Evolutionary conservation across 2,329 filamentous ascomycete genomes (phyloP).

Genomic region (Alternaria hordeiaustralica): DNA sequence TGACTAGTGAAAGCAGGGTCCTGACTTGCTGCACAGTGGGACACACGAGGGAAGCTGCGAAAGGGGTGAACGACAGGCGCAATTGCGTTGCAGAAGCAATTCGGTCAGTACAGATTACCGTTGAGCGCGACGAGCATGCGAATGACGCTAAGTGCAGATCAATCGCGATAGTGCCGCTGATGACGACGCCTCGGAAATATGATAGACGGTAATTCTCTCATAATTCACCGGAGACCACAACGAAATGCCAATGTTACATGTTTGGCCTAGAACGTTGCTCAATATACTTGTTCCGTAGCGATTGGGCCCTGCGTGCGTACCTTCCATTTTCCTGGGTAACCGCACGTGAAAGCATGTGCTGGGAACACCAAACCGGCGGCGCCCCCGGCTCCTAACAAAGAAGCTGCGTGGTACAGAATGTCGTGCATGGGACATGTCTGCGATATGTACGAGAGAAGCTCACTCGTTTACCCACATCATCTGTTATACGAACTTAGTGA

Average conservation of each 20-base stretch:
- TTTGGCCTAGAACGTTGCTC: background rate
- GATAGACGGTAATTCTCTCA: background rate
- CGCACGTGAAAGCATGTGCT: background rate
- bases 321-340: background rate
- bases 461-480: background rate
- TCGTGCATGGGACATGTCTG: background rate
- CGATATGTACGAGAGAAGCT: background rate
- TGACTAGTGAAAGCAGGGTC: conserved; percentile 2
- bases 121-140: conserved; percentile 16
- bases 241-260: background rate
- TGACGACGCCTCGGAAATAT: conserved; percentile 22
- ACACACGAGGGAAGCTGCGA: background rate
- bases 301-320: background rate
- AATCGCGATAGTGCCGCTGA: conserved; percentile 23
- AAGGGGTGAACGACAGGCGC: conserved; percentile 2
- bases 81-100: conserved; percentile 7
- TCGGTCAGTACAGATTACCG: conserved; percentile 2
- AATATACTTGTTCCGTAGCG: background rate
- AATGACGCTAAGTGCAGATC: conserved; percentile 21
- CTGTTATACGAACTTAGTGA: background rate
- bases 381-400: background rate
- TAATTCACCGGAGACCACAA: background rate
- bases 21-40: background rate
- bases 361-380: background rate
- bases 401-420: background rate